Evolutionary conservation across 805 yeast species (phyloP), one percentile per base, ranked within the genome.

Genomic region (Zygoascus biomembranicola): DNA sequence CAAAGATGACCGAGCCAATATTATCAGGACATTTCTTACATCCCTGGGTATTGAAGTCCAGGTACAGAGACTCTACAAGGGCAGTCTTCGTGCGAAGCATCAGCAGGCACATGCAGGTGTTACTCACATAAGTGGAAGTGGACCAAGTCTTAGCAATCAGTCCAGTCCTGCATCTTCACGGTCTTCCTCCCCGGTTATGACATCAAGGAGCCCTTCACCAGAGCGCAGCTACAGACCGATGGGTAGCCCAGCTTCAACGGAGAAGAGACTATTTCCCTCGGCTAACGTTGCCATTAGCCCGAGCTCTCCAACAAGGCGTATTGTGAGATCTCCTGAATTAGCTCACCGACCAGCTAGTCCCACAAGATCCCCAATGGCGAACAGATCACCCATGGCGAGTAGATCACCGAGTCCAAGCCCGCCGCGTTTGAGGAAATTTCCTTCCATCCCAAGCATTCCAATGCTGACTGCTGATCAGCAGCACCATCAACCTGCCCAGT

Each of bases 31-130:
- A 9, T 85, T 80, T 62, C 68, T 84, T 32, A 70, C 68, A 19
- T 74, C 69, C 47, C 60, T 84, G 48, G 86, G 87, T 14, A 76
- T 80, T 51, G 74, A 78, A 53, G 79, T 84, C 14, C 90, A 85
- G 66, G 78, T 82, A n/a, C 79, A 78, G 10, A 68, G 90, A 49
- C 77, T 85, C 10, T 83, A 77, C 65, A 77, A 76, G 59, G 83
- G 47, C 6, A 44, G 35, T 8, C 23, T 44, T 10, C 47, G 53
- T 50, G 39, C 50, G 37, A 48, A 42, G 16, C 44, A 42, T 18
- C 26, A 42, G 26, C 44, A 42, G 16, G 26, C 26, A 4, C 44
- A 42, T 16, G 13, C 44, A 10, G 39, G 39, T 35, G 16, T 35
- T n/a, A 35, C 39, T 35, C 39, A 35, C 16, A 35, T 35, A 13